phyloP scores from a whole-genome alignment of 306 rosid species.

The Dalbergia oliveri region DNA sequence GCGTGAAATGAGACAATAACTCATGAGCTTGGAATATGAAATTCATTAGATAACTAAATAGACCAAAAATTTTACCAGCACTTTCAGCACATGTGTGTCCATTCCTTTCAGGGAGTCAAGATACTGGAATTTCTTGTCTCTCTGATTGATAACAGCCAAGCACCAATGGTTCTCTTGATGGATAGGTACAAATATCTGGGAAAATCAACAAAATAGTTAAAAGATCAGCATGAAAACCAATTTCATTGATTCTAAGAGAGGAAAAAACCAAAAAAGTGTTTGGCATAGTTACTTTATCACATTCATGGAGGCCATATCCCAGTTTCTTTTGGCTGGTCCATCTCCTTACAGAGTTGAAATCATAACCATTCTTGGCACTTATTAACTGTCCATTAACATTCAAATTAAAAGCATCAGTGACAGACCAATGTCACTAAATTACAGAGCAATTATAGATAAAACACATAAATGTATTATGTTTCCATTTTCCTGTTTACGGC shows the following conservation, averaged over 20 bases:
- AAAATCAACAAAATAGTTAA: slow-evolving; percentile 32
- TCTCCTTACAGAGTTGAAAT: slow-evolving; percentile 87
- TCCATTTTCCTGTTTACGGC: slow-evolving; percentile 7
- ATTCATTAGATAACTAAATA: slow-evolving; percentile 21
- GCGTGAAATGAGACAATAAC: neutral
- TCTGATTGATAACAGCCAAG: slow-evolving; percentile 85
- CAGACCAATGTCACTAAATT: slow-evolving; percentile 34
- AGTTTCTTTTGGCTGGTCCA: slow-evolving; percentile 87
- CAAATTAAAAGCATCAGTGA: slow-evolving; percentile 35
- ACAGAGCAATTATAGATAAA: slow-evolving; percentile 21
- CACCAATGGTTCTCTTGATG: slow-evolving; percentile 93
- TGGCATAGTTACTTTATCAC: slow-evolving; percentile 74
- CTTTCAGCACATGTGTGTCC: slow-evolving; percentile 65
- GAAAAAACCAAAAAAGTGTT: neutral
- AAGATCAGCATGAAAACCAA: neutral
- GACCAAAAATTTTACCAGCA: slow-evolving; percentile 68
- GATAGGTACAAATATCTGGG: slow-evolving; percentile 89
- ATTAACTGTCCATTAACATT: slow-evolving; percentile 59
- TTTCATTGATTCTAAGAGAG: slow-evolving; percentile 9
- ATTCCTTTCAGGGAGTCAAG: slow-evolving; percentile 84
- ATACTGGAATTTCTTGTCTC: slow-evolving; percentile 87
- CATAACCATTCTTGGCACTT: slow-evolving; percentile 74
- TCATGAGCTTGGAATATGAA: neutral
- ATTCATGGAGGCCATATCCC: slow-evolving; percentile 82
- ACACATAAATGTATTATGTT: slow-evolving; percentile 2